Conservation (phyloP, 306 rosid species). For the Gastrolobium bilobum region DNA sequence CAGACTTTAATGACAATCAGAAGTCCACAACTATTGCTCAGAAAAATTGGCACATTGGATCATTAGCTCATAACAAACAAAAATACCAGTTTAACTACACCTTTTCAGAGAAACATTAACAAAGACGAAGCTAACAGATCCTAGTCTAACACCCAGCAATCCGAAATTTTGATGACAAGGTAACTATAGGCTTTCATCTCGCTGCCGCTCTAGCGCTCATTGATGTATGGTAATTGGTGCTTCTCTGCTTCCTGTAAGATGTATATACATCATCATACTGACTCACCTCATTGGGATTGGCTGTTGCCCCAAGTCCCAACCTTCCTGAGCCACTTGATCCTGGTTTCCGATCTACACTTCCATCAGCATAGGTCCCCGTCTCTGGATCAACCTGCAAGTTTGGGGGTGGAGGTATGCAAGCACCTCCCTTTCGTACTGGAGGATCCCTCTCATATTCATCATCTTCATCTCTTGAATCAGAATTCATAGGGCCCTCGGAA, state of each 20-base stretch:
- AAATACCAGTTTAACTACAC: slow-evolving; percentile 28
- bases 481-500: slow-evolving; percentile 84
- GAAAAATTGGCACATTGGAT: background rate
- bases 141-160: slow-evolving; percentile 15
- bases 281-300: slow-evolving; percentile 88
- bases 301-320: slow-evolving; percentile 89
- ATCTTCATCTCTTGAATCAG: slow-evolving; percentile 78
- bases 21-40: no score
- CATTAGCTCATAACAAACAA: slow-evolving; percentile 2
- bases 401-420: slow-evolving; percentile 96
- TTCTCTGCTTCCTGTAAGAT: slow-evolving; percentile 96
- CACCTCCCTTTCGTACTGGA: slow-evolving; percentile 83
- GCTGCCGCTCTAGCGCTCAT: slow-evolving; percentile 83
- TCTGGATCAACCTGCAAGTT: slow-evolving; percentile 95
- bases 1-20: no score
- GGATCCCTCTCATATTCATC: slow-evolving; percentile 76
- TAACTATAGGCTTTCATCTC: slow-evolving; percentile 57
- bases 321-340: slow-evolving; percentile 80
- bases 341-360: slow-evolving; percentile 79
- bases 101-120: slow-evolving; percentile 26
- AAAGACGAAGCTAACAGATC: slow-evolving; percentile 23
- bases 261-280: slow-evolving; percentile 97
- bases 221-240: slow-evolving; percentile 93
- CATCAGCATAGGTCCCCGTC: slow-evolving; percentile 85
- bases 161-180: background rate